Evolutionary conservation across 2,329 filamentous ascomycete species (phyloP).

Genomic region (Ceratocystis cacaofunesta): DNA sequence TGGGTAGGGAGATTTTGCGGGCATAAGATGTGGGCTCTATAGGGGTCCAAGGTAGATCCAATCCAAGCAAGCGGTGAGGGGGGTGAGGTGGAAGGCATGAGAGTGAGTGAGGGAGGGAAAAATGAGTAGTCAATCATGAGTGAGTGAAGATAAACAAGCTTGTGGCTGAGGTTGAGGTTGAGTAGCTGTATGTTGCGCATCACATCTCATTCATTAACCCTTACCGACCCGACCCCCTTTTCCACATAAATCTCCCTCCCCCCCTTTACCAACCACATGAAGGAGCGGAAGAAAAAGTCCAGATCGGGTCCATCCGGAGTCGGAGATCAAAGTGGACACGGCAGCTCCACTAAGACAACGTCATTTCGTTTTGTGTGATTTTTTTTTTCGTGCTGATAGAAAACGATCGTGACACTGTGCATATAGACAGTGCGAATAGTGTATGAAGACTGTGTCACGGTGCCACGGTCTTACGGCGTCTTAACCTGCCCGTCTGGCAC

Average conservation of each 20-base stretch:
- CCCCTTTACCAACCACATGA: background rate
- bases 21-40: background rate
- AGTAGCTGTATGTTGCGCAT: background rate
- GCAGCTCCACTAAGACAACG: slow-evolving; percentile 1
- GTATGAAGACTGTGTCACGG: background rate
- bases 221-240: background rate
- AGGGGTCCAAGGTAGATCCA: background rate
- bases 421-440: background rate
- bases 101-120: background rate
- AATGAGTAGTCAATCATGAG: background rate
- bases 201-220: background rate
- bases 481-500: background rate
- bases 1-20: background rate
- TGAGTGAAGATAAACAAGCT: background rate
- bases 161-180: background rate
- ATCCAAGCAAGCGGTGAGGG: background rate
- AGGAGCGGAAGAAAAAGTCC: background rate
- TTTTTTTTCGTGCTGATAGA: background rate
- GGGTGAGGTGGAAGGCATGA: background rate
- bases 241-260: background rate
- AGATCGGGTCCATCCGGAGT: slow-evolving; percentile 10
- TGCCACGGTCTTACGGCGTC: background rate
- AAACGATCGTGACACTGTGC: slow-evolving; percentile 1
- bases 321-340: slow-evolving; percentile 11
- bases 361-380: background rate